Conservation (phyloP, 345 rosid species). For the Passiflora organensis region DNA sequence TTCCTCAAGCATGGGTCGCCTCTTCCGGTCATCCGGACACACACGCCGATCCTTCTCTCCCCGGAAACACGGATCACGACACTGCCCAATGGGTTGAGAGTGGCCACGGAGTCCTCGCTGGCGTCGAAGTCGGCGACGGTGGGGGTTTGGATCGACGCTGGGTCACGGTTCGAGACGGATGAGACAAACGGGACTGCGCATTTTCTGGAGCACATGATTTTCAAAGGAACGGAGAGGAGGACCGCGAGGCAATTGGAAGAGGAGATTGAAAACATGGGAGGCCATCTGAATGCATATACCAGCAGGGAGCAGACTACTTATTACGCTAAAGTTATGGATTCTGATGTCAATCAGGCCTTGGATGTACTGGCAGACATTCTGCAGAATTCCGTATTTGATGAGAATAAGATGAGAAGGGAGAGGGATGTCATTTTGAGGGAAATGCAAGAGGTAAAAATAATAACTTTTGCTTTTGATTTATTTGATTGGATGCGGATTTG, state of each 20-base stretch:
- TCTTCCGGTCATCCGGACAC: slow-evolving; percentile 50
- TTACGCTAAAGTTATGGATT: slow-evolving; percentile 82
- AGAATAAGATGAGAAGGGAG: slow-evolving; percentile 20
- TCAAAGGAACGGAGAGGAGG: slow-evolving; percentile 81
- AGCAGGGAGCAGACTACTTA: slow-evolving; percentile 96
- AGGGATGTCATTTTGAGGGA: slow-evolving; percentile 34
- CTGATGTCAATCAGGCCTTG: slow-evolving; percentile 60
- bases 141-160: slow-evolving; percentile 98
- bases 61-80: slow-evolving; percentile 92
- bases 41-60: slow-evolving; percentile 72
- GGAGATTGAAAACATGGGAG: slow-evolving; percentile 96
- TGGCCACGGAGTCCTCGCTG: slow-evolving; percentile 86
- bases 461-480: not conserved
- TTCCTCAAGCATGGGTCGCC: slow-evolving; percentile 94
- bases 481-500: not conserved
- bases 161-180: slow-evolving; percentile 86
- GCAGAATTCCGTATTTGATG: slow-evolving; percentile 63
- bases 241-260: slow-evolving; percentile 60
- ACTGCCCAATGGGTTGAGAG: slow-evolving; percentile 80
- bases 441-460: slow-evolving; percentile 29
- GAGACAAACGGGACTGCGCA: slow-evolving; percentile 91
- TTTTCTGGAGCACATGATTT: slow-evolving; percentile 96
- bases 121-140: slow-evolving; percentile 75
- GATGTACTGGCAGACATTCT: slow-evolving; percentile 86
- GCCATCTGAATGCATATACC: slow-evolving; percentile 89